A percentile compares a stretch with the other conserved stretches of the same genome.
Evolutionary conservation across 805 yeast species (phyloP).

Genomic region (Spathaspora arborariae): DNA sequence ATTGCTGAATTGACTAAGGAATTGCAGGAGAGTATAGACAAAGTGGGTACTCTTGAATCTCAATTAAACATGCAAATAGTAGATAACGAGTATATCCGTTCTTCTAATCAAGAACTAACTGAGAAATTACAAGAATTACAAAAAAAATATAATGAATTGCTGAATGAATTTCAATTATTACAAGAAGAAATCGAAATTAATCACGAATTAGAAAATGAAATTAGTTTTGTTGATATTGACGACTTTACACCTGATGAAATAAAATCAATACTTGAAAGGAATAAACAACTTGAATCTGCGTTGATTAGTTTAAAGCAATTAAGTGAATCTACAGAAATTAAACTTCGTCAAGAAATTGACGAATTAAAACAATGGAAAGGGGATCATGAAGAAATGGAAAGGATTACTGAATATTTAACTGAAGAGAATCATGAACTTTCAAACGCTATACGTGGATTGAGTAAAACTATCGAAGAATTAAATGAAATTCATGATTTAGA

Average conservation of each 20-base stretch:
- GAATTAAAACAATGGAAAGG: constrained; percentile 17
- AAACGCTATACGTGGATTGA: constrained; percentile 28
- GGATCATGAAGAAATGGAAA: constrained; percentile 34
- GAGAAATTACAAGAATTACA: constrained; percentile 22
- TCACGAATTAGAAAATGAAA: constrained; percentile 33
- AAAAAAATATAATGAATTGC: constrained; percentile 24
- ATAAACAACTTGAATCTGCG: constrained; percentile 40
- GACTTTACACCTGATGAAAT: constrained; percentile 15
- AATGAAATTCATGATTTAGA: constrained; percentile 50
- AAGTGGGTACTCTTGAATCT: constrained; percentile 14
- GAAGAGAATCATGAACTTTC: constrained; percentile 33
- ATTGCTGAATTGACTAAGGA: constrained; percentile 14
- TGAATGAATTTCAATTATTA: constrained; percentile 26
- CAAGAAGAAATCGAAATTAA: constrained; percentile 36
- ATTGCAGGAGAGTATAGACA: constrained; percentile 4
- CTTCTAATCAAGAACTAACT: constrained; percentile 26
- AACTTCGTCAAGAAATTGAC: constrained; percentile 18
- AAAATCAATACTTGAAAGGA: constrained; percentile 23
- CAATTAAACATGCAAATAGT: constrained; percentile 28
- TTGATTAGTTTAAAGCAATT: constrained; percentile 29
- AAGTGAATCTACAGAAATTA: constrained; percentile 23
- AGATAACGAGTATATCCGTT: constrained; percentile 43
- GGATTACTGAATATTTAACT: constrained; percentile 30
- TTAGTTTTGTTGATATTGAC: constrained; percentile 15
- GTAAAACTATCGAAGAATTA: constrained; percentile 39